Percentiles rank a stretch among this genome's conserved stretches.
phyloP scores from a whole-genome alignment of 768 basidiomycete genomes.

The Glaciozyma antarctica region DNA sequence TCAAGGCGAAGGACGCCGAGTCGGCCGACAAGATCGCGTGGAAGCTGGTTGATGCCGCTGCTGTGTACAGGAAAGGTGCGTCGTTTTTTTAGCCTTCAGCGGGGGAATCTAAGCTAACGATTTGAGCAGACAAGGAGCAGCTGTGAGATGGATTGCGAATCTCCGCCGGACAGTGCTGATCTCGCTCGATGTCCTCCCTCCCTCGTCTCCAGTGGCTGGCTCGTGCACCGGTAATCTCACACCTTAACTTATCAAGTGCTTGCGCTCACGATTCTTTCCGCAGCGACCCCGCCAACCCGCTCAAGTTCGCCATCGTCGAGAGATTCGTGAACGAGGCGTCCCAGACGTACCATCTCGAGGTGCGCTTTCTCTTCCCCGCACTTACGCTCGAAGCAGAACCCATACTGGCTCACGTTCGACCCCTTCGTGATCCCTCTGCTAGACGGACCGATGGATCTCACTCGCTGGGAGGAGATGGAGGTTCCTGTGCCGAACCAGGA shows the following conservation, averaged over 20 bases:
- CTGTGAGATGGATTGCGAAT: not conserved
- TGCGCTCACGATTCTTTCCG: not conserved
- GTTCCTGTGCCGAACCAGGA: not conserved
- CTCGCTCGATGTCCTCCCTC: not conserved
- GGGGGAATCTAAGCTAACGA: not conserved
- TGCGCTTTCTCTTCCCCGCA: not conserved
- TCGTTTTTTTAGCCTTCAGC: not conserved
- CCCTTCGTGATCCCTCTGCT: constrained; percentile 3
- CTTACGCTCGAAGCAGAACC: not conserved
- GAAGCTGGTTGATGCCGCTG: not conserved
- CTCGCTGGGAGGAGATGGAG: constrained; percentile 9
- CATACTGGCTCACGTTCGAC: constrained; percentile 5
- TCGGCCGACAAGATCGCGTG: not conserved
- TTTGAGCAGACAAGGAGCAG: constrained; percentile 6
- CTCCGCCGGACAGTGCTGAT: too few species aligned
- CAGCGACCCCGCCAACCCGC: not conserved
- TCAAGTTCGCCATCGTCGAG: constrained; percentile 9
- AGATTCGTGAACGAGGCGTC: constrained; percentile 3
- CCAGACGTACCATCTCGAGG: constrained; percentile 10
- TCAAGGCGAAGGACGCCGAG: constrained; percentile 4
- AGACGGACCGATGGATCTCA: constrained; percentile 3
- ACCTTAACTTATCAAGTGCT: too few species aligned
- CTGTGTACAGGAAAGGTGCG: constrained; percentile 1
- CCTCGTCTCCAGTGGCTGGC: not conserved
- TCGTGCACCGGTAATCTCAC: not conserved